These are phyloP conservation scores for Paradendryphiella salina DNA, from an alignment of 2,329 filamentous ascomycete species.

Conservation along the genomic window DNA sequence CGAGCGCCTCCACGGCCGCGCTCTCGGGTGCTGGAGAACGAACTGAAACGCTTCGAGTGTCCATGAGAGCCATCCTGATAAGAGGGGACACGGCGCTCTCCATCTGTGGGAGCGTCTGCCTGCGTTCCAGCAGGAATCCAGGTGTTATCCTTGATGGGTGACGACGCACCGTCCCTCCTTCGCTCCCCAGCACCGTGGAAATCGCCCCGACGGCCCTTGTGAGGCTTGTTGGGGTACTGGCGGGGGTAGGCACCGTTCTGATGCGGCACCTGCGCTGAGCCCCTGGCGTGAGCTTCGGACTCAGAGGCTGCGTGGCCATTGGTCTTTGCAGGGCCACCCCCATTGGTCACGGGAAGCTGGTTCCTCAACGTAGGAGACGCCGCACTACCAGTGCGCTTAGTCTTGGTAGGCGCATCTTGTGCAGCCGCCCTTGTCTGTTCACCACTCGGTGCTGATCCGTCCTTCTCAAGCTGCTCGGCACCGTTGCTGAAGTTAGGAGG, in stretches of 20 bases:
- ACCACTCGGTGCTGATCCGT: conserved; percentile 35
- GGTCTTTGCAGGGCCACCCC: conserved; percentile 32
- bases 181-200: conserved; percentile 34
- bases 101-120: conserved; percentile 41
- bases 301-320: conserved; percentile 24
- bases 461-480: conserved; percentile 45
- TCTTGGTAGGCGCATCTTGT: conserved; percentile 40
- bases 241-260: conserved; percentile 38
- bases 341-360: conserved; percentile 26
- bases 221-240: conserved; percentile 35
- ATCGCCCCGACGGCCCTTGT: conserved; percentile 41
- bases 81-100: conserved; percentile 34
- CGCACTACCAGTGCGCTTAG: conserved; percentile 43
- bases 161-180: conserved; percentile 39
- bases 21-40: conserved; percentile 46
- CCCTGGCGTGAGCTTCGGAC: conserved; percentile 29
- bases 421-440: conserved; percentile 37
- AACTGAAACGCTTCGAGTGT: conserved; percentile 41
- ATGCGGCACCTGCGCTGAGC: conserved; percentile 19
- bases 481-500: conserved; percentile 49
- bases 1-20: conserved; percentile 56
- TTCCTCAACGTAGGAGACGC: conserved; percentile 38
- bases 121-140: conserved; percentile 39
- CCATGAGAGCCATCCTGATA: conserved; percentile 37
- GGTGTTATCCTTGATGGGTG: conserved; percentile 38